These are phyloP conservation scores for Dipodascus albidus DNA, from an alignment of 805 yeast species.

Conservation along the genomic window DNA sequence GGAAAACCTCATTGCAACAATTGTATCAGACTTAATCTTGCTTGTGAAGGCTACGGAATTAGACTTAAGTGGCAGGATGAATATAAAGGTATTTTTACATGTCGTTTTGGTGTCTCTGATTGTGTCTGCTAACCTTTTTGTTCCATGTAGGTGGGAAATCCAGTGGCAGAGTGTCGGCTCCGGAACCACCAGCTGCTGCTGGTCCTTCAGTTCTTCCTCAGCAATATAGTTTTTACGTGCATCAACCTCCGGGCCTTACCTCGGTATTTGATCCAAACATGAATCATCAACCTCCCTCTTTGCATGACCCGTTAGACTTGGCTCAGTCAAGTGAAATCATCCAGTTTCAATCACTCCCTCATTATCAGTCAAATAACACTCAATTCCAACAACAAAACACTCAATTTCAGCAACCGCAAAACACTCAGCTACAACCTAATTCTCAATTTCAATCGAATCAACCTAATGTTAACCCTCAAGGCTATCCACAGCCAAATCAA, in stretches of 20 bases:
- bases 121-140: neutral
- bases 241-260: neutral
- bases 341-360: neutral
- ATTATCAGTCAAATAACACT: neutral
- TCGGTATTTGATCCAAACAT: neutral
- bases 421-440: too few relatives aligned
- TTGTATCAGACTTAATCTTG: slow-evolving; percentile 11
- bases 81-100: slow-evolving; percentile 1
- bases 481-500: too few relatives aligned
- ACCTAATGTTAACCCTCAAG: neutral
- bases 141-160: neutral
- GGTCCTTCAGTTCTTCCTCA: neutral
- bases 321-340: neutral
- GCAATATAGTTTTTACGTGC: neutral
- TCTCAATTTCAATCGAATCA: neutral
- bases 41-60: slow-evolving; percentile 18
- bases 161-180: neutral
- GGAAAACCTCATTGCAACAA: slow-evolving; percentile 16
- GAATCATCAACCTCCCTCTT: neutral
- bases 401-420: neutral
- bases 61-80: slow-evolving; percentile 18
- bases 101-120: neutral
- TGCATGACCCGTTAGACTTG: neutral
- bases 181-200: neutral
- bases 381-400: neutral